phyloP scores from a whole-genome alignment of 192 early-diverging fungal species.

The Rhizoclosmatium sp. region DNA sequence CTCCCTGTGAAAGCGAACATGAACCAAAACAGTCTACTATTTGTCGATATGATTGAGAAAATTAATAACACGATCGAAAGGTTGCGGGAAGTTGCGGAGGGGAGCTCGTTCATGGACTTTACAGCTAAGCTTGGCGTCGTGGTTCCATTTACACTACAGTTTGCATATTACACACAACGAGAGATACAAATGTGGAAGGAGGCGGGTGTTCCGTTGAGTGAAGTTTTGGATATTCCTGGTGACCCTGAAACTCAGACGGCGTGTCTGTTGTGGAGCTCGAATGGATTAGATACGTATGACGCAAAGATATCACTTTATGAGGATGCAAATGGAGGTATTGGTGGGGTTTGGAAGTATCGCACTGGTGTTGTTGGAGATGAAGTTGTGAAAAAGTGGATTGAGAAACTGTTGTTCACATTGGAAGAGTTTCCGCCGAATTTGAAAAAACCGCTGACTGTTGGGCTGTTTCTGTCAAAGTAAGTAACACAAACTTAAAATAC shows the following conservation, averaged over 20 bases:
- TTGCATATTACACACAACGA: constrained; percentile 46
- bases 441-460: constrained; percentile 3
- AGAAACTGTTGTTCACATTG: constrained; percentile 51
- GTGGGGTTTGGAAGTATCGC: constrained; percentile 27
- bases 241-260: neutral
- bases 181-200: constrained; percentile 42
- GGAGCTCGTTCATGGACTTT: constrained; percentile 38
- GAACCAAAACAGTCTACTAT: constrained; percentile 47
- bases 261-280: constrained; percentile 40
- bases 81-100: constrained; percentile 32
- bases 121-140: constrained; percentile 20
- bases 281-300: constrained; percentile 38
- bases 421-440: constrained; percentile 42
- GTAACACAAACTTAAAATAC: no score
- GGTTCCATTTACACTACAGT: constrained; percentile 42
- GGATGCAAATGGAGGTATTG: constrained; percentile 17
- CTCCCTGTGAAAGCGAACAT: constrained; percentile 55
- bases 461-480: neutral
- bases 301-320: constrained; percentile 54
- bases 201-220: constrained; percentile 32
- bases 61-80: constrained; percentile 39
- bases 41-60: constrained; percentile 44
- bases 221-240: constrained; percentile 24
- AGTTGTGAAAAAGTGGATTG: constrained; percentile 41
- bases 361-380: neutral